phyloP scores from a whole-genome alignment of 2,329 filamentous ascomycete genomes.

The Biscogniauxia marginata region DNA sequence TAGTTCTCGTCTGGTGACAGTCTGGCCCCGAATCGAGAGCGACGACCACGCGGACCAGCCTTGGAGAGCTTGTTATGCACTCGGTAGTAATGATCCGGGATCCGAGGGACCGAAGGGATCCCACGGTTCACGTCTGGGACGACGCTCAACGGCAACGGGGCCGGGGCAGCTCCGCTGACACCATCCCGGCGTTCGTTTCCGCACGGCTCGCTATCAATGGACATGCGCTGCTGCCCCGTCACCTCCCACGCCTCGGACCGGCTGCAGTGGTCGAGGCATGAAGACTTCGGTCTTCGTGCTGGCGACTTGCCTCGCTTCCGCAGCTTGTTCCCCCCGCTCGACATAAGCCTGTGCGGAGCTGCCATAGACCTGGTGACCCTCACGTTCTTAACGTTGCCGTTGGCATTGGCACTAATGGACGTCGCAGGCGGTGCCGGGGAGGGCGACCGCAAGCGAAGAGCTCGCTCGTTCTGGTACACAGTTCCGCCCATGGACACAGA shows the following conservation, averaged over 20 bases:
- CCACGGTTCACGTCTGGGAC: constrained; percentile 47
- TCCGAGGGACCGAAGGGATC: constrained; percentile 44
- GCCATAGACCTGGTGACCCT: neutral
- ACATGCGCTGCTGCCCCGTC: neutral
- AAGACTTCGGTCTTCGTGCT: constrained; percentile 5
- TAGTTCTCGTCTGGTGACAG: constrained; percentile 16
- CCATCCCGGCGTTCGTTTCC: neutral
- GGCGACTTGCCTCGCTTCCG: constrained; percentile 19
- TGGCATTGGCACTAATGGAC: neutral
- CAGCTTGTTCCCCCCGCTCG: constrained; percentile 10
- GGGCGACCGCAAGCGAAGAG: constrained; percentile 18
- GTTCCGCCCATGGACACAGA: constrained; percentile 14
- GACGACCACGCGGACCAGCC: neutral
- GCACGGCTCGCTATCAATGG: neutral
- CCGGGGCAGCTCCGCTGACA: neutral
- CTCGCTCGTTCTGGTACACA: constrained; percentile 9
- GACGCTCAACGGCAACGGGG: constrained; percentile 35
- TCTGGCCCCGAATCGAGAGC: constrained; percentile 12
- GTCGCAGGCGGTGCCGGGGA: constrained; percentile 9
- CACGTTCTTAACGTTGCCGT: neutral
- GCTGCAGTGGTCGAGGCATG: neutral
- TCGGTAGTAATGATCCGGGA: constrained; percentile 41
- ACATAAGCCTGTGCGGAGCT: neutral
- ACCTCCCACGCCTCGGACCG: constrained; percentile 10
- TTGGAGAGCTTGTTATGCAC: neutral